Percentiles rank a stretch among this genome's conserved stretches.
phyloP scores from a whole-genome alignment of 441 rosid genomes.

The Corymbia calophylla region DNA sequence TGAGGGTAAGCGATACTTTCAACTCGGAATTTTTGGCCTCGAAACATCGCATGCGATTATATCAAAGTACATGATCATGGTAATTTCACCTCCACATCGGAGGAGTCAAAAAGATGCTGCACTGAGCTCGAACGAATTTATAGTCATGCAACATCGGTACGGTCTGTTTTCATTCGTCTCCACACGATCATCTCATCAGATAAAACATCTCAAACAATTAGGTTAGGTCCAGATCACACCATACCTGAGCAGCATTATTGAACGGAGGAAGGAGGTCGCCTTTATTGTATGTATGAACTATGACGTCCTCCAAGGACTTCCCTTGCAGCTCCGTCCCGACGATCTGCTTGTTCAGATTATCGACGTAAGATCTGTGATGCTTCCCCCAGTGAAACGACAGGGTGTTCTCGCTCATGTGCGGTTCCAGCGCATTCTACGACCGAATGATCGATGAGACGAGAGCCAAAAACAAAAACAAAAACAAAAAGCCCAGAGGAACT shows the following conservation, averaged over 20 bases:
- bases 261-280: conserved; percentile 80
- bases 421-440: conserved; percentile 71
- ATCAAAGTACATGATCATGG: not conserved
- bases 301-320: conserved; percentile 50
- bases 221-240: not conserved
- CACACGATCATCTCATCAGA: not conserved
- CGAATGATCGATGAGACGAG: not conserved
- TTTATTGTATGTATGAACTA: conserved; percentile 46
- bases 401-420: conserved; percentile 79
- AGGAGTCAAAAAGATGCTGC: too few relatives aligned
- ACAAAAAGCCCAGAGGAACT: not conserved
- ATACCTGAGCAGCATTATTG: conserved; percentile 93
- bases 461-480: not conserved
- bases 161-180: not conserved
- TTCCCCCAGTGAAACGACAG: conserved; percentile 90
- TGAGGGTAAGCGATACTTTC: not conserved
- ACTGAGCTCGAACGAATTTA: too few relatives aligned
- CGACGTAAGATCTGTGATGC: conserved; percentile 82
- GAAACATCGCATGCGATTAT: not conserved
- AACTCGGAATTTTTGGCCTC: not conserved
- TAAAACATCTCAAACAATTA: not conserved
- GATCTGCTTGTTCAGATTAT: conserved; percentile 79
- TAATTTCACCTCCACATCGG: too few relatives aligned
- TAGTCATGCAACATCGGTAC: not conserved
- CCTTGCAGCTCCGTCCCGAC: conserved; percentile 59